These are phyloP conservation scores for Neurospora discreta DNA, from an alignment of 495 filamentous ascomycete genomes.

Conservation along the genomic window DNA sequence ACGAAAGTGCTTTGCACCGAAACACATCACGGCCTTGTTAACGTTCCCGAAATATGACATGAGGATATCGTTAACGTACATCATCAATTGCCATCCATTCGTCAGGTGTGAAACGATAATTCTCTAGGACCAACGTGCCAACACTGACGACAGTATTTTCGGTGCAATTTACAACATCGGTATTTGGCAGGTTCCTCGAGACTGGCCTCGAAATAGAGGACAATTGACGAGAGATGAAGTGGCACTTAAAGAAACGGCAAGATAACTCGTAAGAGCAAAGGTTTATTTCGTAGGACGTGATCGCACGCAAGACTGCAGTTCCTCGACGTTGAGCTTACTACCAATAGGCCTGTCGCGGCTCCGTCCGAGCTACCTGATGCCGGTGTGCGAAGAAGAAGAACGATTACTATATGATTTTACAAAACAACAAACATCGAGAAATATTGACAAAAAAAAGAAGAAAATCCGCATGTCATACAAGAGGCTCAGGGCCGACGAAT, in stretches of 20 bases:
- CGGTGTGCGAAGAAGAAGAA: too few relatives aligned
- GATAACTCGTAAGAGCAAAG: background rate
- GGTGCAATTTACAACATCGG: background rate
- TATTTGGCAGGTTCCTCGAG: background rate
- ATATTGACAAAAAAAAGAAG: background rate
- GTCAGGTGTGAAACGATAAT: background rate
- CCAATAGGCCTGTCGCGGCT: background rate
- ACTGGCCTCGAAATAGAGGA: background rate
- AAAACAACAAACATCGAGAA: too few relatives aligned
- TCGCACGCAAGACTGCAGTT: background rate
- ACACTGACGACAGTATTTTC: background rate
- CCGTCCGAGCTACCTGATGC: background rate
- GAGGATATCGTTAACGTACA: background rate
- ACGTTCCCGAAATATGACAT: background rate
- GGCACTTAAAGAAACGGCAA: background rate
- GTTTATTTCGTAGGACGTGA: background rate
- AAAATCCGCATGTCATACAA: background rate
- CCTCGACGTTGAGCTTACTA: background rate
- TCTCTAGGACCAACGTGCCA: background rate
- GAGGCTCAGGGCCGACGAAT: background rate
- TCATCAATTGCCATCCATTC: background rate
- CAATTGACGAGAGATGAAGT: background rate
- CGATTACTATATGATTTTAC: too few relatives aligned
- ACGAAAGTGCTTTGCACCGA: background rate
- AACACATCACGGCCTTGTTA: background rate